Evolutionary conservation across 164 flowering plant species (phyloP).

Genomic region (Protea cynaroides): DNA sequence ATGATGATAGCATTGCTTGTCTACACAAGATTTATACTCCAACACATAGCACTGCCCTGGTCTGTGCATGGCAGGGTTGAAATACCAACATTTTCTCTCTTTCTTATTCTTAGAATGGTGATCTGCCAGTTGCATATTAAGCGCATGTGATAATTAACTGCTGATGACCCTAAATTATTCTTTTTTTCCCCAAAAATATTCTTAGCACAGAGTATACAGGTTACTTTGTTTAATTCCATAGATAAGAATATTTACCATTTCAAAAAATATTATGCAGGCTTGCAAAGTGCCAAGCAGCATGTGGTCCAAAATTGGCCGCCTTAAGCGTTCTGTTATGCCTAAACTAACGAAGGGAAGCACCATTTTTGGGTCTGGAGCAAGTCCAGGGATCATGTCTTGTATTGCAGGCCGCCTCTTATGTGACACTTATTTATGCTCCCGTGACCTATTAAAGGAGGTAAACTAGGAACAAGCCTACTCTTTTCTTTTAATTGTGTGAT

Average conservation of each 20-base stretch:
- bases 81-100: too few relatives aligned
- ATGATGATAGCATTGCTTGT: too few relatives aligned
- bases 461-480: neutral
- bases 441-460: slow-evolving; percentile 96
- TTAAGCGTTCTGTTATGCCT: slow-evolving; percentile 88
- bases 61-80: too few relatives aligned
- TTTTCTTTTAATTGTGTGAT: neutral
- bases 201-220: too few relatives aligned
- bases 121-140: neutral
- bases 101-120: neutral
- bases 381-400: slow-evolving; percentile 93
- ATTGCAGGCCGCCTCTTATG: slow-evolving; percentile 96
- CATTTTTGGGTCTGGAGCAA: slow-evolving; percentile 87
- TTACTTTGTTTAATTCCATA: too few relatives aligned
- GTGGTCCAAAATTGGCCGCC: slow-evolving; percentile 99
- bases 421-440: slow-evolving; percentile 86
- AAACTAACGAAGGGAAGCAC: slow-evolving; percentile 72
- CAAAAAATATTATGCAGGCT: slow-evolving; percentile 33
- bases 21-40: too few relatives aligned
- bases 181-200: neutral
- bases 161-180: neutral
- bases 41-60: too few relatives aligned
- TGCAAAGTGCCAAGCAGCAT: slow-evolving; percentile 72
- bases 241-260: neutral
- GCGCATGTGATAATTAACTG: neutral